Percentiles rank a stretch among this genome's conserved stretches.
phyloP scores from a whole-genome alignment of 176 grass and related monocot species.

The Oropetium thomaeum region DNA sequence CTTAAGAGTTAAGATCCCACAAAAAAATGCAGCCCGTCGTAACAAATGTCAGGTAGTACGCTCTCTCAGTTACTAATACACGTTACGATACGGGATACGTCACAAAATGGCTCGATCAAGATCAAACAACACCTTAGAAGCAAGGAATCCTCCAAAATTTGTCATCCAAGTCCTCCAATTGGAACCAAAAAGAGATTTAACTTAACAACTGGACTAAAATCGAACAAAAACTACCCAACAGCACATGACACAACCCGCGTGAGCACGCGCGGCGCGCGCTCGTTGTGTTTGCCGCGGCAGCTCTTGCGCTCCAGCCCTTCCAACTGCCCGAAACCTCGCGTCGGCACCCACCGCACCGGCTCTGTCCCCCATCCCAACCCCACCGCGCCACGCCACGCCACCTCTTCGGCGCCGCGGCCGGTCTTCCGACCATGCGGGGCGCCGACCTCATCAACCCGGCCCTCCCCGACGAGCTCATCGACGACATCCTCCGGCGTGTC shows the following conservation, averaged over 20 bases:
- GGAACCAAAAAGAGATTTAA: not conserved
- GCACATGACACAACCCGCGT: too few relatives aligned
- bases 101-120: too few relatives aligned
- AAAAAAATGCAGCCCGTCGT: too few relatives aligned
- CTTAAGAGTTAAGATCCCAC: too few relatives aligned
- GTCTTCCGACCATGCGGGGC: slow-evolving; percentile 44
- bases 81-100: too few relatives aligned
- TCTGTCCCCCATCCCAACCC: not conserved
- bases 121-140: too few relatives aligned
- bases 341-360: not conserved
- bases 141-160: not conserved
- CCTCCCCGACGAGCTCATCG: slow-evolving; percentile 65
- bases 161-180: not conserved
- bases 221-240: not conserved
- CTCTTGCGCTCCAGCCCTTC: not conserved
- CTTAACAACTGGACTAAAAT: not conserved
- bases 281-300: not conserved
- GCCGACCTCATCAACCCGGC: slow-evolving; percentile 59
- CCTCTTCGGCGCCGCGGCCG: not conserved
- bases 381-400: not conserved
- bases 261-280: not conserved
- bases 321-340: not conserved
- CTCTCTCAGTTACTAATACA: too few relatives aligned
- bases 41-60: too few relatives aligned
- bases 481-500: slow-evolving; percentile 53